Evolutionary conservation across 1,284 basidiomycete species (phyloP), one percentile per base, ranked within the genome.

Genomic region (Caloboletus firmus): DNA sequence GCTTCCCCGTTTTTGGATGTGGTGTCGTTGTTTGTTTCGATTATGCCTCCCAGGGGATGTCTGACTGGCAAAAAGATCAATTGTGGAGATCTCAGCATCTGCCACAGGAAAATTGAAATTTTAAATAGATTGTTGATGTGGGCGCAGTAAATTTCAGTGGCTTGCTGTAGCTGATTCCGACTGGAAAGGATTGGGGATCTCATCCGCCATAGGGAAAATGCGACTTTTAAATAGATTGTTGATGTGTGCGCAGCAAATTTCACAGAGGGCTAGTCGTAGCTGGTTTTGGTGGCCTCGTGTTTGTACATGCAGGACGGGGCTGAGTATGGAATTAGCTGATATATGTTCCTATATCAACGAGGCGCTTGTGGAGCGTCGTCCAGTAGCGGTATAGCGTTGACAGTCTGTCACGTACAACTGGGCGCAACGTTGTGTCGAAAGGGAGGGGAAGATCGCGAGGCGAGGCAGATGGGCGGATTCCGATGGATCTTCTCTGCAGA

Each of bases 341-440:
- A 37, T 9, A 45, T 35, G 47, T 56, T 56, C 41, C 62, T 55
- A 54, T 46, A 55, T 61, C 61, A 51, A 58, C 52, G 40, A 51
- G 31, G 44, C 42, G 41, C 32, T 24, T 22, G 49, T 64, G 59
- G 55, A 45, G 54, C 47, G 18, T 44, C 12, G 22, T 4, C 61
- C 63, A 56, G 58, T 63, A 41, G 63, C 59, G 51, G 65, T 64
- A 57, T 57, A 26, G 42, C 60, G 54, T 54, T 55, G 64, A 68
- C 60, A 51, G 45, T 59, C 50, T 60, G 63, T 55, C 65, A 66
- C 37, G 36, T 52, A 53, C 54, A 55, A 57, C 53, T 66, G 63
- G 66, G 32, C 26, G 53, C 61, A 64, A 59, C 65, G 60, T 57
- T 62, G 58, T 35, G 31, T 28, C 24, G 37, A 40, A 49, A 32